These are phyloP conservation scores for Monosporascus sp. DNA, from an alignment of 2,329 filamentous ascomycete species.

Conservation along the genomic window DNA sequence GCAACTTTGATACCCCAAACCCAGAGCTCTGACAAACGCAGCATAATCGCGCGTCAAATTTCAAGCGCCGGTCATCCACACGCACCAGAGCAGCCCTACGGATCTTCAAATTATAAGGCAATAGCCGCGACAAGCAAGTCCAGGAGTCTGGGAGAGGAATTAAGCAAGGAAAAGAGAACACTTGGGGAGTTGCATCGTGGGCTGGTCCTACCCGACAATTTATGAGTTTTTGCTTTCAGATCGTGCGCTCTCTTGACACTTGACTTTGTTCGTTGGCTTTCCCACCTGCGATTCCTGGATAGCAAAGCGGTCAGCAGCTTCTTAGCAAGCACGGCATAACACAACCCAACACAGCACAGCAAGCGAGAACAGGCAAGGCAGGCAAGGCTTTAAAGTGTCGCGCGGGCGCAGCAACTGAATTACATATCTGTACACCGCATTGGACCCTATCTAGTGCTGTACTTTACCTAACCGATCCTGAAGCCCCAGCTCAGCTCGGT, in stretches of 20 bases:
- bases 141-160: slow-evolving; percentile 1
- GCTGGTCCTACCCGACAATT: slow-evolving; percentile 18
- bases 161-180: not conserved
- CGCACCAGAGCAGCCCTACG: slow-evolving; percentile 1
- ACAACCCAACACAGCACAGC: not conserved
- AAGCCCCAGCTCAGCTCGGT: not conserved
- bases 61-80: slow-evolving; percentile 30
- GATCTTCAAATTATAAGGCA: no score
- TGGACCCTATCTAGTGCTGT: not conserved
- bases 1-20: slow-evolving; percentile 1
- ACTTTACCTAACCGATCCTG: not conserved
- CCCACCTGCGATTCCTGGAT: not conserved
- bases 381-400: not conserved
- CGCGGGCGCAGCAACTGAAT: not conserved
- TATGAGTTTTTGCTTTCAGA: slow-evolving; percentile 4
- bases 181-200: slow-evolving; percentile 16
- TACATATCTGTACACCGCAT: not conserved
- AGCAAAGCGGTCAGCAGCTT: not conserved
- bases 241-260: slow-evolving; percentile 1
- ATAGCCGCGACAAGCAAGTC: slow-evolving; percentile 7
- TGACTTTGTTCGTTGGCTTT: not conserved
- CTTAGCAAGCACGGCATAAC: not conserved
- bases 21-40: slow-evolving; percentile 30
- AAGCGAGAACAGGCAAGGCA: not conserved
- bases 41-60: slow-evolving; percentile 41